Evolutionary conservation across 495 filamentous ascomycete genomes (phyloP).

Genomic region (Penicillium maclennaniae): DNA sequence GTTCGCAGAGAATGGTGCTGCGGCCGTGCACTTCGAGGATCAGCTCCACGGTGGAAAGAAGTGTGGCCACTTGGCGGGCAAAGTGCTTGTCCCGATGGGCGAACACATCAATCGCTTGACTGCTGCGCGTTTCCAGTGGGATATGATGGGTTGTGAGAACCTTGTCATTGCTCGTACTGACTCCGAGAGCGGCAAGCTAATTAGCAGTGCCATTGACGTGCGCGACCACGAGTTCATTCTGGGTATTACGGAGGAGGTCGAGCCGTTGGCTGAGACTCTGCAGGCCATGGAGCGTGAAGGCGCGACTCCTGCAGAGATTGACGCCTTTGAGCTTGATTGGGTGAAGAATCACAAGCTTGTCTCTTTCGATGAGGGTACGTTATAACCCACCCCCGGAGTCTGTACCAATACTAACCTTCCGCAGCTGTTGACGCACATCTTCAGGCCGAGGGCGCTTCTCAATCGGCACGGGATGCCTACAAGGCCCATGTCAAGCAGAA

Average conservation of each 20-base stretch:
- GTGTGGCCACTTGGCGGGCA: constrained; percentile 94
- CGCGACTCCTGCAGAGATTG: constrained; percentile 73
- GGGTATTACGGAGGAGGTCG: constrained; percentile 67
- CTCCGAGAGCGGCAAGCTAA: constrained; percentile 84
- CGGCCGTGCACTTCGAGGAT: constrained; percentile 96
- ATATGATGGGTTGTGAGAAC: constrained; percentile 93
- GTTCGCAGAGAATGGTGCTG: constrained; percentile 97
- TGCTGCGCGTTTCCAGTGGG: constrained; percentile 94
- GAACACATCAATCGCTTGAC: constrained; percentile 95
- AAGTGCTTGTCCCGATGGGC: constrained; percentile 88
- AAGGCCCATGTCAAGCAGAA: constrained; percentile 52
- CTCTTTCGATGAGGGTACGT: constrained; percentile 80
- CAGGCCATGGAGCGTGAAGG: constrained; percentile 83
- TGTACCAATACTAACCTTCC: constrained; percentile 14
- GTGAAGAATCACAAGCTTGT: constrained; percentile 81
- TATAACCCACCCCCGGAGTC: neutral
- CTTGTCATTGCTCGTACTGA: constrained; percentile 92
- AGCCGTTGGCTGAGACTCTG: constrained; percentile 82
- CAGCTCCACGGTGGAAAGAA: constrained; percentile 98
- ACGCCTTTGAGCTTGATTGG: constrained; percentile 83
- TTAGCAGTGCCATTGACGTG: constrained; percentile 85
- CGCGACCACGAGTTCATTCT: constrained; percentile 96
- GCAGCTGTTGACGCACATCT: constrained; percentile 72
- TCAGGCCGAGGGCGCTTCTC: constrained; percentile 53
- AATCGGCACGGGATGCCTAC: constrained; percentile 64